phyloP scores from a whole-genome alignment of 768 basidiomycete genomes.

The Tubosaeta sp. region DNA sequence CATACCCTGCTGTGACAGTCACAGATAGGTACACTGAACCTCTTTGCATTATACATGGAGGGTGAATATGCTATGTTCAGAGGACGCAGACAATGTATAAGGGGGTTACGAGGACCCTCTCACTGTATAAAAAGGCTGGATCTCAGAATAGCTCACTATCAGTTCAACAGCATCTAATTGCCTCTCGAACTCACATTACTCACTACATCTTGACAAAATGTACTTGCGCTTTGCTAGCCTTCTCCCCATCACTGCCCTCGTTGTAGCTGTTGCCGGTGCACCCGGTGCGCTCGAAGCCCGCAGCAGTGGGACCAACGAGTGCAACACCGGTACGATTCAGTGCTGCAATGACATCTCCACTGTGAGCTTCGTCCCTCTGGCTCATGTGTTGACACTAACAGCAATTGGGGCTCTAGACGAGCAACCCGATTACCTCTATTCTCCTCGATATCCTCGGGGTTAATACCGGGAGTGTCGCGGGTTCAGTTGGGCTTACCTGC shows the following conservation, averaged over 20 bases:
- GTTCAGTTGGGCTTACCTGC: conserved; percentile 8
- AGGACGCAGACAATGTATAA: not conserved
- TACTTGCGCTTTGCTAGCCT: conserved; percentile 4
- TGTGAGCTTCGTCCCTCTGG: too few relatives aligned
- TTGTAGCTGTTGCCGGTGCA: conserved; percentile 3
- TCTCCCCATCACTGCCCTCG: conserved; percentile 10
- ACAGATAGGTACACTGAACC: not conserved
- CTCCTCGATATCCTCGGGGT: conserved; percentile 2
- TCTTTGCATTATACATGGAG: not conserved
- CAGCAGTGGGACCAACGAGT: not conserved
- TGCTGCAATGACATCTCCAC: conserved; percentile 8
- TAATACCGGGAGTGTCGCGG: not conserved
- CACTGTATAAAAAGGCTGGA: conserved; percentile 11
- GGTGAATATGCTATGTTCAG: not conserved
- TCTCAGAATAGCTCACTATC: not conserved
- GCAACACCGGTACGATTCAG: not conserved
- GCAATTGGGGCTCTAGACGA: not conserved
- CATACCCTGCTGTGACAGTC: not conserved
- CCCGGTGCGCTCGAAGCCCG: conserved; percentile 6
- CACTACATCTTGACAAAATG: conserved; percentile 2
- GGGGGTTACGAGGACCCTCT: too few relatives aligned
- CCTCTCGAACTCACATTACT: not conserved
- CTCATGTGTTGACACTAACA: not conserved
- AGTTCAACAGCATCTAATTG: not conserved
- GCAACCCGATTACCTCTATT: not conserved